These are phyloP conservation scores for Ilyonectria robusta DNA, from an alignment of 2,329 filamentous ascomycete species.

Conservation along the genomic window DNA sequence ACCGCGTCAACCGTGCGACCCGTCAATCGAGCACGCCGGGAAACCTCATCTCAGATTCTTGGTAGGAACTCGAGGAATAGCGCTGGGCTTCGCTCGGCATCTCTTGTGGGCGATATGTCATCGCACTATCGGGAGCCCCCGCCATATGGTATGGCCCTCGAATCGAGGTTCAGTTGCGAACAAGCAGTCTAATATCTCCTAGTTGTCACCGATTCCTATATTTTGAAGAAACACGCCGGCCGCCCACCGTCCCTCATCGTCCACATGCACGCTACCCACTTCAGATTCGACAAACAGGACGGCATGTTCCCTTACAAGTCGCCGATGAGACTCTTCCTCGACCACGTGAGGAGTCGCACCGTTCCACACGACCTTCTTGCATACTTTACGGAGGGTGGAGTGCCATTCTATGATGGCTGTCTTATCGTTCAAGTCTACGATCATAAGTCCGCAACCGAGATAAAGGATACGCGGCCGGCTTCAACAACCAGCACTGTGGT, in stretches of 20 bases:
- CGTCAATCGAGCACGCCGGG: slow-evolving; percentile 71
- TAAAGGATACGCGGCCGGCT: slow-evolving; percentile 68
- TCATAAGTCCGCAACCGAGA: slow-evolving; percentile 77
- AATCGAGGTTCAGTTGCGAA: not conserved
- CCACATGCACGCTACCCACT: slow-evolving; percentile 88
- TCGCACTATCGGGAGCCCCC: slow-evolving; percentile 59
- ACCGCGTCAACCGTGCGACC: slow-evolving; percentile 63
- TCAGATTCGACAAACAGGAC: slow-evolving; percentile 94
- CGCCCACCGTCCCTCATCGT: slow-evolving; percentile 86
- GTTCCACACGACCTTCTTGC: slow-evolving; percentile 91
- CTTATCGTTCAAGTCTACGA: slow-evolving; percentile 96
- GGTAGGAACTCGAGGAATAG: slow-evolving; percentile 67
- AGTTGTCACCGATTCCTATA: slow-evolving; percentile 83
- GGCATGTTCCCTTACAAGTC: slow-evolving; percentile 93
- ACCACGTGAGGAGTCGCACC: slow-evolving; percentile 82
- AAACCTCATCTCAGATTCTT: slow-evolving; percentile 61
- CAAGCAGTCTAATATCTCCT: slow-evolving; percentile 41
- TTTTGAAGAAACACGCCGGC: slow-evolving; percentile 85
- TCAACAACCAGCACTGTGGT: slow-evolving; percentile 73
- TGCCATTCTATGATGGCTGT: slow-evolving; percentile 93
- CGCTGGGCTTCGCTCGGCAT: slow-evolving; percentile 64
- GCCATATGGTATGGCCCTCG: slow-evolving; percentile 63
- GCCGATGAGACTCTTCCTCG: slow-evolving; percentile 85
- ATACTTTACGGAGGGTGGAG: slow-evolving; percentile 78
- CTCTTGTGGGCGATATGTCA: slow-evolving; percentile 60